phyloP scores from a whole-genome alignment of 2,329 filamentous ascomycete genomes.

The Microdochium nivale region DNA sequence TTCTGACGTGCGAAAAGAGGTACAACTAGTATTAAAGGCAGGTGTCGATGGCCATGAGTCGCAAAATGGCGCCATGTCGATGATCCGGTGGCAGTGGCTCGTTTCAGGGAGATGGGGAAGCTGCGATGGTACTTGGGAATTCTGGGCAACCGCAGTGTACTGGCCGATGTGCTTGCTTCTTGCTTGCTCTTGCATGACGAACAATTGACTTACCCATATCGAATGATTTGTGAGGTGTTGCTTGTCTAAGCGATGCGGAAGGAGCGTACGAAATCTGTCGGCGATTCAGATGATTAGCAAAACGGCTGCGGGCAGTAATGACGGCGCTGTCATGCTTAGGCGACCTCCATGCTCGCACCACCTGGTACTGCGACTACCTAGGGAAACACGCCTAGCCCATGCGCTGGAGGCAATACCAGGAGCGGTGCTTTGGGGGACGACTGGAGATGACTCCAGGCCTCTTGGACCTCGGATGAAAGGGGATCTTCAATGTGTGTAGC shows the following conservation, averaged over 20 bases:
- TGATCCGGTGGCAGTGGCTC: neutral
- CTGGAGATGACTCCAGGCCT: no score
- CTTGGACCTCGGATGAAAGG: no score
- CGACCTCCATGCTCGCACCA: no score
- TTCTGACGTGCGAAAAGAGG: neutral
- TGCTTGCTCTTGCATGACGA: neutral
- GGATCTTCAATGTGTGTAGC: no score
- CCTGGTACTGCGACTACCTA: no score
- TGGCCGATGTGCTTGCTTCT: neutral
- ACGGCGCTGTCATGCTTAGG: neutral
- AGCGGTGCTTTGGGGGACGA: no score
- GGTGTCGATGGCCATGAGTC: neutral
- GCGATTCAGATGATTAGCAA: neutral
- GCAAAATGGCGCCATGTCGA: neutral
- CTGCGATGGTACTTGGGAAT: neutral
- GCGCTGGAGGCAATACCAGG: no score
- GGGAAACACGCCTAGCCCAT: no score
- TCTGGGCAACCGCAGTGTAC: neutral
- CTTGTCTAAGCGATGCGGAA: neutral
- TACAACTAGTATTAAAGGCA: neutral
- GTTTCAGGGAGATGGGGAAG: neutral
- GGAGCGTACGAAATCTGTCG: neutral
- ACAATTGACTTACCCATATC: constrained; percentile 1
- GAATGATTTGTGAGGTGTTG: neutral
- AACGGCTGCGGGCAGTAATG: neutral